These are phyloP conservation scores for Rhizopogon vesiculosus DNA, from an alignment of 768 basidiomycete genomes.

Conservation along the genomic window DNA sequence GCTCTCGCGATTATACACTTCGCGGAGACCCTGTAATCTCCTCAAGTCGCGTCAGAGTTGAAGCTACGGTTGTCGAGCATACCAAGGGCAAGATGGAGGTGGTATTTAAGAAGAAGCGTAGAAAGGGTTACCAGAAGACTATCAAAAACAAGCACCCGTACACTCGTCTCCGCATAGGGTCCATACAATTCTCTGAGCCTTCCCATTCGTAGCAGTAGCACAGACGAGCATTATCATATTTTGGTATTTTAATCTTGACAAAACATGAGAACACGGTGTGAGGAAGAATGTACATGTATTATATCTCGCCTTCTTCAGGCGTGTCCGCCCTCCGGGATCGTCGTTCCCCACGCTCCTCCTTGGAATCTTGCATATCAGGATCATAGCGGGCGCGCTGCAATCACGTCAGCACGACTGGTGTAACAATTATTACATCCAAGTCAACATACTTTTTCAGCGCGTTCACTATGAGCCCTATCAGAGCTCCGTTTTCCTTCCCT, in stretches of 20 bases:
- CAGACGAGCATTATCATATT: neutral
- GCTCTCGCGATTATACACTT: constrained; percentile 91
- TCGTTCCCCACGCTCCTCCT: constrained; percentile 34
- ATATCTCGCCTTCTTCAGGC: constrained; percentile 89
- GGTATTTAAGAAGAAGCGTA: constrained; percentile 94
- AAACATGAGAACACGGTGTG: neutral
- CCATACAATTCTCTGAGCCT: constrained; percentile 51
- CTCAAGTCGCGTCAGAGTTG: constrained; percentile 59
- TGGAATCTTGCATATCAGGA: constrained; percentile 38
- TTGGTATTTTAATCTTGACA: neutral
- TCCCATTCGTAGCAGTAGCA: constrained; percentile 23
- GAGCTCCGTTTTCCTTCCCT: constrained; percentile 29
- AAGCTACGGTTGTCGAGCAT: constrained; percentile 95
- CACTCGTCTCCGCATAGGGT: constrained; percentile 90
- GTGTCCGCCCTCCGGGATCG: constrained; percentile 57
- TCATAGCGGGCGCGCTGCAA: constrained; percentile 52
- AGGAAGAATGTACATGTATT: constrained; percentile 10
- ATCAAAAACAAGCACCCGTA: constrained; percentile 92
- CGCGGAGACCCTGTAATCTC: constrained; percentile 74
- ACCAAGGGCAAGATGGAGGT: constrained; percentile 92
- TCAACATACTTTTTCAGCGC: constrained; percentile 59
- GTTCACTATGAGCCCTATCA: constrained; percentile 47
- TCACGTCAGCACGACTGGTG: constrained; percentile 7
- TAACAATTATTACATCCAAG: neutral
- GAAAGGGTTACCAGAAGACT: constrained; percentile 96